Evolutionary conservation across 257 asterid species (phyloP).

Genomic region (Penstemon barbatus): DNA sequence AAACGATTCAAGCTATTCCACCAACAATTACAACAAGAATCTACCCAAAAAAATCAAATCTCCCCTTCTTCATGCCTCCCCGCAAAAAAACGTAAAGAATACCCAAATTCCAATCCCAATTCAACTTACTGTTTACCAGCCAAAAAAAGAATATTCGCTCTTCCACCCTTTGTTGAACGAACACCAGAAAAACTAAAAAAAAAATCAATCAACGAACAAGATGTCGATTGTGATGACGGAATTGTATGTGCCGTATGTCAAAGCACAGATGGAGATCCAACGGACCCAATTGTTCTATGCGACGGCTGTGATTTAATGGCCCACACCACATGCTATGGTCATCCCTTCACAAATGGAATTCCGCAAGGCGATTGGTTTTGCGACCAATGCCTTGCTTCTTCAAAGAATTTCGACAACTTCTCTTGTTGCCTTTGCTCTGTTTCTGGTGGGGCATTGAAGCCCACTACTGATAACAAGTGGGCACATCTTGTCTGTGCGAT

Average conservation of each 20-base stretch:
- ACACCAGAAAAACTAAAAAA: too few species aligned
- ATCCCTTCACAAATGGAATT: constrained; percentile 56
- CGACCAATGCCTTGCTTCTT: constrained; percentile 40
- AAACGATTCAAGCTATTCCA: constrained; percentile 63
- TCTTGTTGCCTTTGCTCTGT: constrained; percentile 74
- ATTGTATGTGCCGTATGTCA: constrained; percentile 66
- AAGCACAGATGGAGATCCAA: constrained; percentile 80
- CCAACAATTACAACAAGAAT: constrained; percentile 19
- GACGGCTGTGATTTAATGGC: constrained; percentile 89
- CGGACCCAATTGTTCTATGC: constrained; percentile 79
- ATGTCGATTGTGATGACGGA: constrained; percentile 48
- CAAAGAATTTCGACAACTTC: neutral
- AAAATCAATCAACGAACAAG: neutral
- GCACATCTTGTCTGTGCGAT: constrained; percentile 79
- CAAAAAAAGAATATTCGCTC: constrained; percentile 66
- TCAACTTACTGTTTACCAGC: constrained; percentile 58
- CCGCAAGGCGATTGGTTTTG: constrained; percentile 94
- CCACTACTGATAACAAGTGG: constrained; percentile 68
- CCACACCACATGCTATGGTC: constrained; percentile 75
- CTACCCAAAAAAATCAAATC: neutral
- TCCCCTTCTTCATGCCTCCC: constrained; percentile 42
- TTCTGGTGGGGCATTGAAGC: constrained; percentile 65
- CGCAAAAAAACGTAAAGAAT: constrained; percentile 62
- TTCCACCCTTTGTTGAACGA: constrained; percentile 41
- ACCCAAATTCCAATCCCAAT: constrained; percentile 18